Base-by-base conservation (phyloP, 2,329 filamentous ascomycete species). In the Aureobasidium sp. region DNA sequence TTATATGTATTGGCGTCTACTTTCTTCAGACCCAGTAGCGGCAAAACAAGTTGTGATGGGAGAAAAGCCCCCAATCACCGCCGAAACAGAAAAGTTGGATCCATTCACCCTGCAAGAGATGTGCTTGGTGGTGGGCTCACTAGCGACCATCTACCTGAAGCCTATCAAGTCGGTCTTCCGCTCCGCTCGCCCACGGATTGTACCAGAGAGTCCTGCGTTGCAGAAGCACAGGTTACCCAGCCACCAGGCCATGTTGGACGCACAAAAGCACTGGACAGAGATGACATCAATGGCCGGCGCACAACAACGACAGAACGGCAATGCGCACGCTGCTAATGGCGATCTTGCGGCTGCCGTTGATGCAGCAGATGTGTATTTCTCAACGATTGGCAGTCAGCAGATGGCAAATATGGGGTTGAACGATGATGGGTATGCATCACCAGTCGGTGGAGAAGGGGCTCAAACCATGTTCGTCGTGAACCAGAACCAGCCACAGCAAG, bases 1-100 rank as follows among this genome's bases (percentile, higher is more conserved):
- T 0, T 99, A 96, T 78, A 97, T 99, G 92, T 99, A 99, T 79
- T 99, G 94, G 94, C 89, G 94, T 4, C 81, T 99, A 15, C 81
- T 99, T 1, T 96, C 91, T 1, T 95, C 91, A 0, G 92, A 96
- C 71, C 93, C 95, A 67, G 85, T 87, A 53, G 84, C 88, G 0
- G 94, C 94, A 1, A 94, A 89, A 71, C 79, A 85, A 64, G 84
- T 99, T 55, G 92, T 99, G 65, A 97, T 99, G 93, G 93, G 94
- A 62, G 89, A 95, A 67, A 99, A 99, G 73, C 94, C 94, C 7
- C 84, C 93, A 8, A 97, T 99, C 73, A 96, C 92, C 1, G 93
- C 94, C 35, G 94, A 99, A 74, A 92, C 89, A 29, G 94, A 99
- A 75, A 93, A 93, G 66, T 82, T 99, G 2, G 94, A 99, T 70